phyloP scores from a whole-genome alignment of 2,329 filamentous ascomycete species.

The Plectosphaerella cucumerina region DNA sequence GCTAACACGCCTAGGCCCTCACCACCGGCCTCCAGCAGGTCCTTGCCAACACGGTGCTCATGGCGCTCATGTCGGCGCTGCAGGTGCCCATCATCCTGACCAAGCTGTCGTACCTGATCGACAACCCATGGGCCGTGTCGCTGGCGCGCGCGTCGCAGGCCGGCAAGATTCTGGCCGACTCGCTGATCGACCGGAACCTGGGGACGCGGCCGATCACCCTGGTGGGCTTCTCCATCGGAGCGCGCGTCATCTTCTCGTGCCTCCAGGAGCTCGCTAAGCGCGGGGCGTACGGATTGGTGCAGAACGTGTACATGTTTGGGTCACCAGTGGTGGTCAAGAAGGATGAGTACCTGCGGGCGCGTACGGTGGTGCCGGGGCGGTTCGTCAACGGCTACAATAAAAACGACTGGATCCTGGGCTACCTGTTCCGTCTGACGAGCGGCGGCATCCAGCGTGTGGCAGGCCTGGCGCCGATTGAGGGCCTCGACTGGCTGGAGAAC shows the following conservation, averaged over 20 bases:
- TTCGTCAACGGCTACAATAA: constrained; percentile 93
- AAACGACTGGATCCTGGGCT: constrained; percentile 96
- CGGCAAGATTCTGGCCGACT: constrained; percentile 90
- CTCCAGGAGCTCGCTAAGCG: constrained; percentile 80
- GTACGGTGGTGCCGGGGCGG: constrained; percentile 82
- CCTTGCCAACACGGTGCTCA: constrained; percentile 81
- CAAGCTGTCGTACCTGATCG: constrained; percentile 92
- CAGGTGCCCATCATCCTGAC: constrained; percentile 89
- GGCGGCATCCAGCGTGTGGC: constrained; percentile 88
- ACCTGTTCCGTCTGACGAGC: constrained; percentile 90
- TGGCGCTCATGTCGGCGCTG: constrained; percentile 86
- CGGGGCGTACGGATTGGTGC: constrained; percentile 80
- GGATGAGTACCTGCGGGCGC: constrained; percentile 79
- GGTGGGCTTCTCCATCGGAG: constrained; percentile 89
- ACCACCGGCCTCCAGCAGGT: constrained; percentile 96
- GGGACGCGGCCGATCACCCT: constrained; percentile 89
- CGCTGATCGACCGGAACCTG: constrained; percentile 84
- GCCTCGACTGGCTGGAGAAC: constrained; percentile 80
- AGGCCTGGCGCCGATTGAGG: constrained; percentile 73
- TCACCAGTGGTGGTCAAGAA: constrained; percentile 87
- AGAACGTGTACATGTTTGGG: constrained; percentile 94
- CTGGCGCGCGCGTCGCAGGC: constrained; percentile 83
- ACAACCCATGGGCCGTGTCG: constrained; percentile 98
- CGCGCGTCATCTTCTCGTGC: constrained; percentile 88
- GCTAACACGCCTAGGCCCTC: constrained; percentile 62